Percentiles rank a stretch among this genome's conserved stretches.
phyloP scores from a whole-genome alignment of 108 stramenopile species.

The Ochromonas danica region DNA sequence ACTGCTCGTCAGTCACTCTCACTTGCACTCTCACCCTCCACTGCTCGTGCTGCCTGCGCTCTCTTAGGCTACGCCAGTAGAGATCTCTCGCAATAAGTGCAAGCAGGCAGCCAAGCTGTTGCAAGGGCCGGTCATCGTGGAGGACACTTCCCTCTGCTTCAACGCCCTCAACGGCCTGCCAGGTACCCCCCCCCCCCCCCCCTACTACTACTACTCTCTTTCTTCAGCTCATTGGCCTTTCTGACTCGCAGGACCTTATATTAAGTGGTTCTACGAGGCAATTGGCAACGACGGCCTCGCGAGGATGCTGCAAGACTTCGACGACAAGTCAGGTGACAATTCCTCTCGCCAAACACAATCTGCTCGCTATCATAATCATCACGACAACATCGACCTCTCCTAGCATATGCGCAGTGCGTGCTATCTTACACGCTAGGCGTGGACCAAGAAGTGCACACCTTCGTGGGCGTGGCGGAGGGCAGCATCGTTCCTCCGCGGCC shows the following conservation, averaged over 20 bases:
- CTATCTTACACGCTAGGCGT: neutral
- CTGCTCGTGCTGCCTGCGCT: too few relatives aligned
- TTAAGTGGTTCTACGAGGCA: neutral
- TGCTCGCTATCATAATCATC: too few relatives aligned
- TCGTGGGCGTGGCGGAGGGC: neutral
- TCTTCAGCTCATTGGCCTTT: neutral
- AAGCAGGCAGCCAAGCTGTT: conserved; percentile 71
- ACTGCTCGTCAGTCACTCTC: too few relatives aligned
- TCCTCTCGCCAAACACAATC: too few relatives aligned
- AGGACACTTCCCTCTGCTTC: conserved; percentile 38
- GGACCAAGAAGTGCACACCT: neutral
- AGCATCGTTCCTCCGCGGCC: neutral
- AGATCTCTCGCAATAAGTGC: conserved; percentile 89
- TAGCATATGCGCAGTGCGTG: neutral
- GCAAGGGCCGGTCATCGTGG: conserved; percentile 61
- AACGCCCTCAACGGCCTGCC: conserved; percentile 33
- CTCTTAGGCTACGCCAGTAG: conserved; percentile 89
- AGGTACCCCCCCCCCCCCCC: conserved; percentile 9
- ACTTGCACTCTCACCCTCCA: neutral
- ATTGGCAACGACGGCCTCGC: neutral
- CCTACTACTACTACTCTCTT: neutral
- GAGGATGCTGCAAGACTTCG: neutral
- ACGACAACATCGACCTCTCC: too few relatives aligned
- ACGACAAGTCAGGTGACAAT: too few relatives aligned
- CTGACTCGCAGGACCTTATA: neutral